Percentiles rank a stretch among this genome's conserved stretches.
These are phyloP conservation scores for Stachybotrys elegans DNA, from an alignment of 2,329 filamentous ascomycete species.

Conservation along the genomic window DNA sequence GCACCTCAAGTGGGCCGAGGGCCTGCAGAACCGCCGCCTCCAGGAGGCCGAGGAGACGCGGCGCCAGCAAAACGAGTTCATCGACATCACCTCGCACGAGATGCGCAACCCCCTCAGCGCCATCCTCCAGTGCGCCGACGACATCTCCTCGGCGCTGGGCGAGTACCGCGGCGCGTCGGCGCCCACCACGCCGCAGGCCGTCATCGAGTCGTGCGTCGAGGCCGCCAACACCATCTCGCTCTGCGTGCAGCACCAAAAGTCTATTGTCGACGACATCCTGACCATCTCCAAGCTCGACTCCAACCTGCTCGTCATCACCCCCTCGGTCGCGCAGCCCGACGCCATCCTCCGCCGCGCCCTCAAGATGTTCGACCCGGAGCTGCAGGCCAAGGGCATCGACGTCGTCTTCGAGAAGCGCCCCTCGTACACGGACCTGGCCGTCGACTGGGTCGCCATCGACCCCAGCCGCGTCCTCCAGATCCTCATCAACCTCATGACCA, in stretches of 20 bases:
- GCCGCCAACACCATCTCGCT: constrained; percentile 69
- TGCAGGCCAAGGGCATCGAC: constrained; percentile 60
- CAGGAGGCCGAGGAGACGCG: constrained; percentile 31
- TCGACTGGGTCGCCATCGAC: constrained; percentile 62
- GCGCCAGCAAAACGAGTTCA: constrained; percentile 58
- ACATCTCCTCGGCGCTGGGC: constrained; percentile 47
- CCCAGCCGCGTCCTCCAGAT: constrained; percentile 72
- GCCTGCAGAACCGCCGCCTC: constrained; percentile 28
- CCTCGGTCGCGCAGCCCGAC: constrained; percentile 60
- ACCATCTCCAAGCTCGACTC: constrained; percentile 71
- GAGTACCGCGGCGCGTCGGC: background rate
- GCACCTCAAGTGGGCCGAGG: constrained; percentile 36
- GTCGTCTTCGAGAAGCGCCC: constrained; percentile 56
- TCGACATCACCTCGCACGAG: constrained; percentile 67
- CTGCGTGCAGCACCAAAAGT: constrained; percentile 73
- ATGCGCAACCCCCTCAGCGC: constrained; percentile 68
- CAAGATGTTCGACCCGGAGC: constrained; percentile 72
- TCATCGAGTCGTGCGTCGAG: constrained; percentile 58
- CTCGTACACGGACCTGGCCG: constrained; percentile 51
- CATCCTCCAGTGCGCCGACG: constrained; percentile 67
- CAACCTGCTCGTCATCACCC: constrained; percentile 64
- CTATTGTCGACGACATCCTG: constrained; percentile 67
- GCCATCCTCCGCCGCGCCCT: constrained; percentile 58
- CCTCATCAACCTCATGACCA: constrained; percentile 72
- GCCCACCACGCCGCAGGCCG: constrained; percentile 14